phyloP scores from a whole-genome alignment of 257 asterid genomes.

The Henckelia pumila region DNA sequence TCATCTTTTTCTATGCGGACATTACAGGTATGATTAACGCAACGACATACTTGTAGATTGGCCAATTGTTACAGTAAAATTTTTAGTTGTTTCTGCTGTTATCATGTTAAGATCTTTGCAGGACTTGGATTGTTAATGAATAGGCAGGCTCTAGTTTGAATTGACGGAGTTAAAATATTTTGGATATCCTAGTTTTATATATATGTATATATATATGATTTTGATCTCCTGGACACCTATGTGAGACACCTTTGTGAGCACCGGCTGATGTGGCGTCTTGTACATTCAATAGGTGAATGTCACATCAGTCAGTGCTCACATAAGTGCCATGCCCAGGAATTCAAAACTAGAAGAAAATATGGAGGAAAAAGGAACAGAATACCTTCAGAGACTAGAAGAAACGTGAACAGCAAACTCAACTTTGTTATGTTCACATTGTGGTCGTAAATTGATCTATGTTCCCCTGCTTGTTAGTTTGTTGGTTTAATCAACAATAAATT shows the following conservation, averaged over 20 bases:
- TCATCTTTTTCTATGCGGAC: conserved; percentile 61
- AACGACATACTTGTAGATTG: conserved; percentile 7
- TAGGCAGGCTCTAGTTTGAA: conserved; percentile 1
- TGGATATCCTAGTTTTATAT: neutral
- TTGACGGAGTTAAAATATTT: neutral
- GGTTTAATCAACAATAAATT: neutral
- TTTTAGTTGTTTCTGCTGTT: conserved; percentile 3
- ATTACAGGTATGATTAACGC: conserved; percentile 60
- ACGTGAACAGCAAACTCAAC: too few species aligned
- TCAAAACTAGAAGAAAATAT: too few species aligned
- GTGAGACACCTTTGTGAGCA: too few species aligned
- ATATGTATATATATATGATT: too few species aligned
- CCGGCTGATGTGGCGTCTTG: too few species aligned
- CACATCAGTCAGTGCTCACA: too few species aligned
- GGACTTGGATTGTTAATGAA: neutral
- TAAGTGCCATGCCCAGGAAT: too few species aligned
- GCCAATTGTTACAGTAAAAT: neutral
- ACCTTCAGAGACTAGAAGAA: too few species aligned
- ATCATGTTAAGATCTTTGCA: neutral
- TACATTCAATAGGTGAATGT: too few species aligned
- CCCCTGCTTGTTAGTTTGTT: neutral
- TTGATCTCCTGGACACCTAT: too few species aligned
- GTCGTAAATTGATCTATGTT: conserved; percentile 1
- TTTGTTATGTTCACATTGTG: neutral
- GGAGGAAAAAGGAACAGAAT: too few species aligned